phyloP scores from a whole-genome alignment of 768 basidiomycete genomes.

The Suillus discolor region DNA sequence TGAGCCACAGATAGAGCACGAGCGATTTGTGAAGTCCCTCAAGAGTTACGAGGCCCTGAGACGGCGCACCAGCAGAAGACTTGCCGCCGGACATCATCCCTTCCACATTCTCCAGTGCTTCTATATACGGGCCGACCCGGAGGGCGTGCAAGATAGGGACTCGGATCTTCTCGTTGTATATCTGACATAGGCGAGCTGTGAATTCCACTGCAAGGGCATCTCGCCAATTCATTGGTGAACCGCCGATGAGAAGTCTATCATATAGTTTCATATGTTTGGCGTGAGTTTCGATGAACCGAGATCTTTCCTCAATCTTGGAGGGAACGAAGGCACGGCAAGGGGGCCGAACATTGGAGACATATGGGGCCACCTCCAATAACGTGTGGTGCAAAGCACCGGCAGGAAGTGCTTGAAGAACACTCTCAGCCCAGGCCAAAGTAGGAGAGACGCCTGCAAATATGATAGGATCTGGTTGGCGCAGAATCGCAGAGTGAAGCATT shows the following conservation, averaged over 20 bases:
- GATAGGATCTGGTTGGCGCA: slow-evolving; percentile 51
- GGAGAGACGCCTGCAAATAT: slow-evolving; percentile 51
- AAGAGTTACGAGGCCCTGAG: slow-evolving; percentile 37
- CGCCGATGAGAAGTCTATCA: slow-evolving; percentile 48
- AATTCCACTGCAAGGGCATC: slow-evolving; percentile 33
- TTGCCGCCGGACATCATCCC: slow-evolving; percentile 21
- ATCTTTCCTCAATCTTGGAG: slow-evolving; percentile 29
- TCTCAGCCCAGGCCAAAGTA: slow-evolving; percentile 24
- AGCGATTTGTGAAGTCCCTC: slow-evolving; percentile 80
- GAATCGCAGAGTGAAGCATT: slow-evolving; percentile 58
- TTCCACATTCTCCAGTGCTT: slow-evolving; percentile 25
- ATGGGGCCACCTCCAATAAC: slow-evolving; percentile 51
- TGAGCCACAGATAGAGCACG: slow-evolving; percentile 85
- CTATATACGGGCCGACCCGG: slow-evolving; percentile 24
- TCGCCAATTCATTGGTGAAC: slow-evolving; percentile 58
- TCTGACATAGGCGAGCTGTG: slow-evolving; percentile 9
- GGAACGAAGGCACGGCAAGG: slow-evolving; percentile 42
- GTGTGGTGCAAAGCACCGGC: slow-evolving; percentile 39
- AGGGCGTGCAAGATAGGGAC: slow-evolving; percentile 26
- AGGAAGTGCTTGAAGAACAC: slow-evolving; percentile 46
- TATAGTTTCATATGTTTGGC: slow-evolving; percentile 40
- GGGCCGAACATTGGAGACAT: slow-evolving; percentile 47
- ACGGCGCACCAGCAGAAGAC: slow-evolving; percentile 1
- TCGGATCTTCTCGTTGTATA: slow-evolving; percentile 37
- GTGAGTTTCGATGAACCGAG: slow-evolving; percentile 46